Conservation (phyloP, 2,329 filamentous ascomycete genomes). For the Xylaria polymorpha region DNA sequence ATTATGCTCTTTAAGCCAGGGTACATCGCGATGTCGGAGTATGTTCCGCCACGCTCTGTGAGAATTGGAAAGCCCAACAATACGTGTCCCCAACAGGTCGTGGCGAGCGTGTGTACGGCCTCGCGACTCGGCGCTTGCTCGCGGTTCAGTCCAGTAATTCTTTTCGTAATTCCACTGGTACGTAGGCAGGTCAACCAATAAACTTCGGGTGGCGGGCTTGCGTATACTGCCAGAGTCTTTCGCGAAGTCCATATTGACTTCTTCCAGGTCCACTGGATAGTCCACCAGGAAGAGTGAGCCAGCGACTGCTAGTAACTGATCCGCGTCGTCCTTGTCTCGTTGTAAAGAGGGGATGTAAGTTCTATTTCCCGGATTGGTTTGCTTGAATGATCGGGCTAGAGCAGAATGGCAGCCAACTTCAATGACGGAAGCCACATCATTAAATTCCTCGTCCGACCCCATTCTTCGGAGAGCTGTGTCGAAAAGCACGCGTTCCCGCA, state of each 20-base stretch:
- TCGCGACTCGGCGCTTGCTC: slow-evolving; percentile 35
- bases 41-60: slow-evolving; percentile 51
- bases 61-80: slow-evolving; percentile 26
- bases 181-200: slow-evolving; percentile 41
- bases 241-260: slow-evolving; percentile 30
- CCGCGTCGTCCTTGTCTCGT: slow-evolving; percentile 37
- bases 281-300: slow-evolving; percentile 39
- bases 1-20: slow-evolving; percentile 54
- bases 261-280: slow-evolving; percentile 39
- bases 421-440: slow-evolving; percentile 39
- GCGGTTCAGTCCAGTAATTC: slow-evolving; percentile 39
- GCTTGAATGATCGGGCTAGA: slow-evolving; percentile 47
- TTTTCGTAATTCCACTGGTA: slow-evolving; percentile 45
- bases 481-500: slow-evolving; percentile 43
- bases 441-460: slow-evolving; percentile 49
- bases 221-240: slow-evolving; percentile 8
- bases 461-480: slow-evolving; percentile 54
- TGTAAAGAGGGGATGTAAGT: slow-evolving; percentile 39
- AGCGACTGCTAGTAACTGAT: slow-evolving; percentile 35
- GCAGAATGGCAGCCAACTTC: slow-evolving; percentile 48
- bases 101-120: slow-evolving; percentile 33
- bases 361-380: slow-evolving; percentile 43
- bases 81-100: slow-evolving; percentile 36
- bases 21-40: slow-evolving; percentile 49
- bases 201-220: slow-evolving; percentile 22